Percentiles rank a stretch among this genome's conserved stretches.
These are phyloP conservation scores for Boletus insuetus DNA, from an alignment of 768 basidiomycete genomes.

Conservation along the genomic window DNA sequence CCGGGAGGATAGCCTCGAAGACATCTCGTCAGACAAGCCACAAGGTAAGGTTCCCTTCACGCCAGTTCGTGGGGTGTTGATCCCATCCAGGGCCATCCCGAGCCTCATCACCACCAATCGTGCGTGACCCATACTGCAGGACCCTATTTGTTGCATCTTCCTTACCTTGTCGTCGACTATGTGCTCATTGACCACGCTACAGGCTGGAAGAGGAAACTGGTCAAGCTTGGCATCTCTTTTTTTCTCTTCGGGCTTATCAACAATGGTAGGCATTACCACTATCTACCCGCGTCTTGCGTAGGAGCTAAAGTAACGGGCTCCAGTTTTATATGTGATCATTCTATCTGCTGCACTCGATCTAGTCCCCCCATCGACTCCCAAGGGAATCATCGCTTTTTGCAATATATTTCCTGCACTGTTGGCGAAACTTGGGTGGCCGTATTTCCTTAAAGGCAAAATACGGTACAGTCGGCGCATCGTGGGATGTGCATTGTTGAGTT, in stretches of 20 bases:
- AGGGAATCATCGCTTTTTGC: constrained; percentile 92
- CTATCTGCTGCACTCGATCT: constrained; percentile 94
- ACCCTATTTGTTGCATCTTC: constrained; percentile 22
- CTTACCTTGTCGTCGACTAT: neutral
- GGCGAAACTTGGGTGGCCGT: constrained; percentile 92
- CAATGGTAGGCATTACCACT: constrained; percentile 64
- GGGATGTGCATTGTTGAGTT: constrained; percentile 74
- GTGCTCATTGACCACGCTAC: constrained; percentile 14
- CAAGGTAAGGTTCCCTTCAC: constrained; percentile 19
- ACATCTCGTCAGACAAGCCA: constrained; percentile 14
- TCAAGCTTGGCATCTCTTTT: constrained; percentile 61
- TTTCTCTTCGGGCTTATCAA: constrained; percentile 92
- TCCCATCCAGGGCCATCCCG: constrained; percentile 22
- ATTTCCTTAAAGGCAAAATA: constrained; percentile 82
- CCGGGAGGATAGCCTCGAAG: constrained; percentile 14
- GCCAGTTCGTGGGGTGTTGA: constrained; percentile 25
- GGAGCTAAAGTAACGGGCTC: neutral
- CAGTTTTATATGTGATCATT: constrained; percentile 94
- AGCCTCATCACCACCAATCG: constrained; percentile 5
- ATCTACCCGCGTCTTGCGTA: neutral
- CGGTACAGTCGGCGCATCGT: constrained; percentile 72
- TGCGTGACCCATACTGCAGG: constrained; percentile 4
- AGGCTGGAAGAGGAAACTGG: constrained; percentile 28
- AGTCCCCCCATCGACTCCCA: constrained; percentile 87
- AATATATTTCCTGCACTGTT: constrained; percentile 88